Evolutionary conservation across 345 rosid genomes (phyloP).

Genomic region (Rubroshorea leprosula): DNA sequence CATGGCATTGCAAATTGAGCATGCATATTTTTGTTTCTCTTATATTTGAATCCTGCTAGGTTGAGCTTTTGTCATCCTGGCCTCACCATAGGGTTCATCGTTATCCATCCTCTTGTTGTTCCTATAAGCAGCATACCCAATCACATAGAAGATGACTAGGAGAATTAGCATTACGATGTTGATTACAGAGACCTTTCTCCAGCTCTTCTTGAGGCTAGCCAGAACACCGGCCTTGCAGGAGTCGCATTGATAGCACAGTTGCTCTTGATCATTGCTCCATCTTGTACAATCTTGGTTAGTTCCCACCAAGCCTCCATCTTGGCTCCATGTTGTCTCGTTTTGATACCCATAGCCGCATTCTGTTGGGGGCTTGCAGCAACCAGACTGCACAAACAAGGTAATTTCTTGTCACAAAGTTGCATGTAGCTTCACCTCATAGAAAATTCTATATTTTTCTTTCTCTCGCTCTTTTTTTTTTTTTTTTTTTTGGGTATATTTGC

Average conservation of each 20-base stretch:
- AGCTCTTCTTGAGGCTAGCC: slow-evolving; percentile 77
- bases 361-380: slow-evolving; percentile 95
- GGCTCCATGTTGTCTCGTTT: slow-evolving; percentile 71
- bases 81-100: slow-evolving; percentile 67
- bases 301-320: slow-evolving; percentile 30
- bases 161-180: slow-evolving; percentile 73
- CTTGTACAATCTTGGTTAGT: slow-evolving; percentile 47
- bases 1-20: not conserved
- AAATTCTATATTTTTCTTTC: too few species aligned
- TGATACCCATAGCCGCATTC: slow-evolving; percentile 61
- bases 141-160: slow-evolving; percentile 67
- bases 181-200: slow-evolving; percentile 90
- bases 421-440: not conserved
- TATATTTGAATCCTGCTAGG: slow-evolving; percentile 62
- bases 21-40: not conserved
- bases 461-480: too few species aligned
- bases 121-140: slow-evolving; percentile 71
- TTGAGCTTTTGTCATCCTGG: slow-evolving; percentile 68
- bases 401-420: not conserved
- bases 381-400: slow-evolving; percentile 44
- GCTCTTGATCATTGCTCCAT: slow-evolving; percentile 73
- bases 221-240: slow-evolving; percentile 96
- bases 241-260: slow-evolving; percentile 64
- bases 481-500: too few species aligned
- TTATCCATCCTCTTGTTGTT: slow-evolving; percentile 77